Conservation (phyloP, 305 asterid species). For the Andrographis paniculata region DNA sequence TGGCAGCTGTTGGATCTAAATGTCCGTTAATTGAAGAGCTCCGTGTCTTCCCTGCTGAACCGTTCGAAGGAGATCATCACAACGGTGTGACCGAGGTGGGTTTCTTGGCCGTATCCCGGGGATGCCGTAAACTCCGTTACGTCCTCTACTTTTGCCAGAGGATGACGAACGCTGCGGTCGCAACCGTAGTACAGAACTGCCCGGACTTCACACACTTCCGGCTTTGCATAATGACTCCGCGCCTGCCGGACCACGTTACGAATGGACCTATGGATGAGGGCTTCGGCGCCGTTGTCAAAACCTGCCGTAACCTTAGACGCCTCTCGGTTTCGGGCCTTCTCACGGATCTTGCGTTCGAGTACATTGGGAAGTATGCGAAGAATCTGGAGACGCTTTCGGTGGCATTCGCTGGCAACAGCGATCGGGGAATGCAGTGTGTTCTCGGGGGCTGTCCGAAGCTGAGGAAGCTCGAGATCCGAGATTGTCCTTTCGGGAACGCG, state of each 20-base stretch:
- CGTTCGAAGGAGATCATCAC: constrained; percentile 15
- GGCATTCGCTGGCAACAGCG: constrained; percentile 33
- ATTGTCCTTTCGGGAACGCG: constrained; percentile 30
- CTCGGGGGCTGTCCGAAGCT: constrained; percentile 31
- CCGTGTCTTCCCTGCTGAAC: constrained; percentile 31
- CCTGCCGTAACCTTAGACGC: constrained; percentile 26
- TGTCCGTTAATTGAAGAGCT: constrained; percentile 31
- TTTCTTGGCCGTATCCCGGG: constrained; percentile 28
- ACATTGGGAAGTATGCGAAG: constrained; percentile 34
- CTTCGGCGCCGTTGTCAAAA: constrained; percentile 33
- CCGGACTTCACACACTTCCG: constrained; percentile 32
- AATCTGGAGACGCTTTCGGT: constrained; percentile 29
- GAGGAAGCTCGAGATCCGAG: constrained; percentile 36
- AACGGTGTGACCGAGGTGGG: constrained; percentile 28
- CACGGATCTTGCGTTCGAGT: constrained; percentile 25
- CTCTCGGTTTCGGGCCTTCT: constrained; percentile 30
- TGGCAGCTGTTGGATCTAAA: constrained; percentile 25
- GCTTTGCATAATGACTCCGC: constrained; percentile 25
- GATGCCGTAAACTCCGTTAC: constrained; percentile 31
- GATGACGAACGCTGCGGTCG: constrained; percentile 36
- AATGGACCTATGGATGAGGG: constrained; percentile 34
- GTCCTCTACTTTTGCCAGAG: constrained; percentile 33
- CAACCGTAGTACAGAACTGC: constrained; percentile 27
- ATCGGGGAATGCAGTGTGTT: constrained; percentile 30
- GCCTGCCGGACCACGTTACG: constrained; percentile 26